Evolutionary conservation across 1,284 basidiomycete genomes (phyloP).

Genomic region (Cutaneotrichosporon sp.): DNA sequence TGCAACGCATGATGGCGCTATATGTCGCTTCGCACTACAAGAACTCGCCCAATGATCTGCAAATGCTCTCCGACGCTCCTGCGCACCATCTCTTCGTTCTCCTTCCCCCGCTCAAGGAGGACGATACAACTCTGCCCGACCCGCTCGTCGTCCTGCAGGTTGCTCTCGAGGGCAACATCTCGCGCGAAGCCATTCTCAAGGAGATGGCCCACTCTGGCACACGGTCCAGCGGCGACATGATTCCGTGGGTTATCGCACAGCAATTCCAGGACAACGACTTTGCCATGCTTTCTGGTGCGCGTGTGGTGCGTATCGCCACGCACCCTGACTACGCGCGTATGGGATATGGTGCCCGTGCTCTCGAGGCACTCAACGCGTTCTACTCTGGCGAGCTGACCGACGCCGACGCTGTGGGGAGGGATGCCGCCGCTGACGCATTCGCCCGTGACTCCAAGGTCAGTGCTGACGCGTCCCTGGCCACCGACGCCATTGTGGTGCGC

Average conservation of each 20-base stretch:
- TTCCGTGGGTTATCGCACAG: slow-evolving; percentile 93
- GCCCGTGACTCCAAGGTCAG: slow-evolving; percentile 8
- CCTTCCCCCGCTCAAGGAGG: slow-evolving; percentile 80
- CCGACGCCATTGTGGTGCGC: slow-evolving; percentile 70
- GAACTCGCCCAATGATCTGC: slow-evolving; percentile 97
- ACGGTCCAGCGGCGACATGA: slow-evolving; percentile 79
- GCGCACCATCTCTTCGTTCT: slow-evolving; percentile 96
- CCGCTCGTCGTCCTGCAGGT: slow-evolving; percentile 94
- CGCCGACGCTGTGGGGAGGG: slow-evolving; percentile 61
- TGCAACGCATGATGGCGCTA: slow-evolving; percentile 97
- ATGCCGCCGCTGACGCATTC: background rate
- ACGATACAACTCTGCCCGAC: slow-evolving; percentile 79
- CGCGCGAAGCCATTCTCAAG: slow-evolving; percentile 78
- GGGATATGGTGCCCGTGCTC: slow-evolving; percentile 93
- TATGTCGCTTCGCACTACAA: slow-evolving; percentile 99
- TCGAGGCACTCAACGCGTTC: slow-evolving; percentile 81
- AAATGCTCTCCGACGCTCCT: slow-evolving; percentile 93
- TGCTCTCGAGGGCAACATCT: slow-evolving; percentile 91
- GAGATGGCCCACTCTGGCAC: slow-evolving; percentile 59
- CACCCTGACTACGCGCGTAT: slow-evolving; percentile 95
- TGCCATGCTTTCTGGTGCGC: slow-evolving; percentile 81
- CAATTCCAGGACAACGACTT: slow-evolving; percentile 93
- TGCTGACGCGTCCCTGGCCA: slow-evolving; percentile 55
- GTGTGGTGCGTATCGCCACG: slow-evolving; percentile 91
- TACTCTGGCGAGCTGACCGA: slow-evolving; percentile 90